Percentiles rank a stretch among this genome's conserved stretches.
phyloP scores from a whole-genome alignment of 73 alveolate genomes.

The Stentor coeruleus region DNA sequence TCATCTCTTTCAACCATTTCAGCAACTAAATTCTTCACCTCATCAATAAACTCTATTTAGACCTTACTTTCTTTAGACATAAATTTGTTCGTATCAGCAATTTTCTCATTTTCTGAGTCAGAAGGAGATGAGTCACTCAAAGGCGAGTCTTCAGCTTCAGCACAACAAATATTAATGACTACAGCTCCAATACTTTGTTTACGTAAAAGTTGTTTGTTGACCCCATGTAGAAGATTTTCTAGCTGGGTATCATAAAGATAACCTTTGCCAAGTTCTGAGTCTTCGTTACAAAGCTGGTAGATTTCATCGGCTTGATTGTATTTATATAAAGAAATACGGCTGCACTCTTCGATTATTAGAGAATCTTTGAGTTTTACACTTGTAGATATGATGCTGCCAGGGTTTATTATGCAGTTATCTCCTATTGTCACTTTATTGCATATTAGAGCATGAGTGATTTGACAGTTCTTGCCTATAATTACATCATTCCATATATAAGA shows the following conservation, averaged over 20 bases:
- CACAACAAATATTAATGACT: too few relatives aligned
- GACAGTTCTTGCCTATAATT: background rate
- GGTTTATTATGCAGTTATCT: background rate
- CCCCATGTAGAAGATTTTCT: background rate
- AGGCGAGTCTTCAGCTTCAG: too few relatives aligned
- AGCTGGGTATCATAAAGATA: background rate
- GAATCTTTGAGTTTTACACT: background rate
- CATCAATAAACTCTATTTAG: constrained; percentile 16
- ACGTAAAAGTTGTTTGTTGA: background rate
- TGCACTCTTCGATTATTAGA: background rate
- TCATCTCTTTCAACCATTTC: background rate
- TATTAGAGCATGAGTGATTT: background rate
- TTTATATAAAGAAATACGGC: constrained; percentile 2
- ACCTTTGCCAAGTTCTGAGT: constrained; percentile 2
- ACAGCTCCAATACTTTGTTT: constrained; percentile 2
- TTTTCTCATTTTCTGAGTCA: too few relatives aligned
- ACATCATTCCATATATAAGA: constrained; percentile 20
- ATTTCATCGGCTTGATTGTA: background rate
- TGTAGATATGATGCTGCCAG: background rate
- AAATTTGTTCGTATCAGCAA: background rate
- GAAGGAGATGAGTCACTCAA: too few relatives aligned
- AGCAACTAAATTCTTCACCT: background rate
- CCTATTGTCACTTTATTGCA: background rate
- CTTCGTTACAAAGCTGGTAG: background rate
- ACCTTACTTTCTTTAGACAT: constrained; percentile 17